A percentile compares a stretch with the other conserved stretches of the same genome.
These are phyloP conservation scores for Lumnitzera racemosa DNA, from an alignment of 345 rosid genomes.

Conservation along the genomic window DNA sequence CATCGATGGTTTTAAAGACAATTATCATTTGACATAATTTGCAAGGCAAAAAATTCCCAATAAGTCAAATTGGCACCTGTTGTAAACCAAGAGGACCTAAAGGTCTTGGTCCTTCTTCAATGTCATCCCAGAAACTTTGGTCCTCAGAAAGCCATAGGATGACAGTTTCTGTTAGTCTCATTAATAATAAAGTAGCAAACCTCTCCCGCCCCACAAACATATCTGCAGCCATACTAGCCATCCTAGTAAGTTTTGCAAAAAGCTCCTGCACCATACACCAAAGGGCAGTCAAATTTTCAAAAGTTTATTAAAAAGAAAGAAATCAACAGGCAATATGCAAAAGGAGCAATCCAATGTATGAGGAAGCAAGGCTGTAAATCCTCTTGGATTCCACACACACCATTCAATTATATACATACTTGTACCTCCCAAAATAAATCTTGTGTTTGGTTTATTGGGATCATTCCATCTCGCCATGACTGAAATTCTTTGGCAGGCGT, in stretches of 20 bases:
- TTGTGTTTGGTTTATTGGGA: no score
- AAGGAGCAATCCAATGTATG: no score
- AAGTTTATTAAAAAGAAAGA: no score
- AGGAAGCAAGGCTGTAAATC: no score
- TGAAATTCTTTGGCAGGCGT: no score
- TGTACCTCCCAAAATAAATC: no score
- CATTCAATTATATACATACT: no score
- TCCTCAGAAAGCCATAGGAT: slow-evolving; percentile 92
- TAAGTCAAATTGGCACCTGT: slow-evolving; percentile 40
- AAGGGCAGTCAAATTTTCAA: slow-evolving; percentile 1
- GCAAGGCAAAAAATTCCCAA: slow-evolving; percentile 5
- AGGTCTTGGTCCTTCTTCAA: slow-evolving; percentile 91
- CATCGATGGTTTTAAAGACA: slow-evolving; percentile 6
- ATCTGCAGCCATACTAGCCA: slow-evolving; percentile 89
- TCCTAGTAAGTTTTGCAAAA: slow-evolving; percentile 61
- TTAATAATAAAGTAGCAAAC: slow-evolving; percentile 76
- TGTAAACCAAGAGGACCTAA: slow-evolving; percentile 88
- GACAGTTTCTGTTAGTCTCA: slow-evolving; percentile 96
- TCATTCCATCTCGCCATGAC: no score
- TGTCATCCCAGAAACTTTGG: slow-evolving; percentile 98
- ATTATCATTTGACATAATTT: not conserved
- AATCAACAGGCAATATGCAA: no score
- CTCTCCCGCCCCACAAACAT: slow-evolving; percentile 98
- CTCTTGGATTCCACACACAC: no score
- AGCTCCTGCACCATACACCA: slow-evolving; percentile 60